Base-by-base conservation (phyloP, 2,329 filamentous ascomycete genomes). In the Cercospora sp. region DNA sequence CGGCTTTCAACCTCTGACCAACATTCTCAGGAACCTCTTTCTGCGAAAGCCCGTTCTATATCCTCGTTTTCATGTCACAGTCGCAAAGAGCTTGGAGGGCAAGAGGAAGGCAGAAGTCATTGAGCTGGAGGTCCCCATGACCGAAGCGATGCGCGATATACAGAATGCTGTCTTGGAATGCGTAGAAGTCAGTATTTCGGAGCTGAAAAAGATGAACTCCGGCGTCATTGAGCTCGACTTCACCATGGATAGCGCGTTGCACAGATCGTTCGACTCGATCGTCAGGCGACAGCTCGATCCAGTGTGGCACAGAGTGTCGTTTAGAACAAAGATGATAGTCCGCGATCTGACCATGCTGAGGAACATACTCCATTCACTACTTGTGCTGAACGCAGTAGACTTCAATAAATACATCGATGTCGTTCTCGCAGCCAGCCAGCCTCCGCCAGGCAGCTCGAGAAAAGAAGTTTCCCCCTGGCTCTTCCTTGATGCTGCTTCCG, bases 291-390 rank as follows among this genome's bases (percentile, higher is more conserved):
- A 99, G 79, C 83, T 99, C 18, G 94, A 98, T 76, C 94, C 94
- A 4, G 94, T 98, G 67, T 99, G 95, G 95, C 95, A 99, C 81
- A 89, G 95, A 64, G 92, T 97, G 62, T 97, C 91, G 78, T 96
- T 92, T 85, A 93, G 95, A 80, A 98, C 94, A 2, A 92, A 91
- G 75, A 94, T 97, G 80, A 97, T 99, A 73, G 94, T 96, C 66
- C 91, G 90, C 74, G 95, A 98, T 77, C 80, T 99, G 73, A 91
- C 90, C 0, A 89, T 97, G 18, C 84, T 99, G 42, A 87, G 94
- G 66, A 89, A 88, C 23, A 90, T 98, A 78, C 85, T 99, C 16
- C 91, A 94, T 74, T 87, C 86, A 60, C 84, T 99, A 20, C 85
- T 99, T 28, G 90, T 90, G 2, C 92, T 95, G 73, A 95, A 99